phyloP scores from a whole-genome alignment of 306 rosid species.

The Prinsepia uniflora region DNA sequence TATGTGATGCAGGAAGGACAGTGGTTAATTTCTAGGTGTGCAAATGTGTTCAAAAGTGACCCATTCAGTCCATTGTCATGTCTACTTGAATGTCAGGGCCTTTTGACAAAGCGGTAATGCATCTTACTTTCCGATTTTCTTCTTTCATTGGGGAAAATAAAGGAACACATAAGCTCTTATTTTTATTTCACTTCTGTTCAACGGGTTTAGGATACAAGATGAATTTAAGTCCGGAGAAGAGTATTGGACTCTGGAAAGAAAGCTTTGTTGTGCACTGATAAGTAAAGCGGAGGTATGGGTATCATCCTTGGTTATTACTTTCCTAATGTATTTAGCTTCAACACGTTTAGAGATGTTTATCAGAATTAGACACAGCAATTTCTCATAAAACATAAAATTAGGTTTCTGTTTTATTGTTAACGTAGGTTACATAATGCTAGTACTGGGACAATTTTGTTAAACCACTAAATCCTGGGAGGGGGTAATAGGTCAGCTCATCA shows the following conservation, averaged over 20 bases:
- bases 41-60: conserved; percentile 26
- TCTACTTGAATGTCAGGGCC: conserved; percentile 48
- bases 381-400: background rate
- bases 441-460: background rate
- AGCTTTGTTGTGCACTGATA: conserved; percentile 62
- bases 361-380: background rate
- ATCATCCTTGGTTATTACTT: background rate
- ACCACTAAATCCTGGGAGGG: background rate
- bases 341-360: background rate
- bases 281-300: conserved; percentile 49
- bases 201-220: conserved; percentile 55
- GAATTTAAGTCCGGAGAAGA: conserved; percentile 71
- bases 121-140: conserved; percentile 17
- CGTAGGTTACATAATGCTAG: background rate
- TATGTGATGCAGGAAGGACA: conserved; percentile 42
- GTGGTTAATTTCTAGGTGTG: conserved; percentile 32
- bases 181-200: conserved; percentile 19
- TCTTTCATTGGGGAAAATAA: conserved; percentile 3
- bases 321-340: background rate
- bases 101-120: conserved; percentile 60
- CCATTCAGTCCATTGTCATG: conserved; percentile 52
- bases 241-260: conserved; percentile 90
- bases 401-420: background rate
- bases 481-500: no score
- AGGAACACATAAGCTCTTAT: conserved; percentile 11